Conservation (phyloP, 306 rosid species). For the Pueraria montana region DNA sequence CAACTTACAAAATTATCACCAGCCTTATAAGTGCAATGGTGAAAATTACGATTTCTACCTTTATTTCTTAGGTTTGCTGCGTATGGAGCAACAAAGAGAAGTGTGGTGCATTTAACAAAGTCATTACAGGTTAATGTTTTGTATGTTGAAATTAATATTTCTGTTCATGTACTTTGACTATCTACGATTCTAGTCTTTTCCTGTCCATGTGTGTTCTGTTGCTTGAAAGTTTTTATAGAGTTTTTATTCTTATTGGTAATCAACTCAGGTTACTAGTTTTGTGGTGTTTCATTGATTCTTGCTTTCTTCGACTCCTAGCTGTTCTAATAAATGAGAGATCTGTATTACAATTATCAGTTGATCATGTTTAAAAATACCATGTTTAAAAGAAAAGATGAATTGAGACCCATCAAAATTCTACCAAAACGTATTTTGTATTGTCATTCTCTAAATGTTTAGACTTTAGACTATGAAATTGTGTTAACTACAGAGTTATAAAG, state of each 20-base stretch:
- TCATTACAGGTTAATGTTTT: conserved; percentile 80
- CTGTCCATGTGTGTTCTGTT: conserved; percentile 23
- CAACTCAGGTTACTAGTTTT: conserved; percentile 10
- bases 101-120: conserved; percentile 95
- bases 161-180: conserved; percentile 6
- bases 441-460: conserved; percentile 1
- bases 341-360: conserved; percentile 3
- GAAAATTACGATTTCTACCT: conserved; percentile 34
- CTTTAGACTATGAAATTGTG: background rate
- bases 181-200: conserved; percentile 4
- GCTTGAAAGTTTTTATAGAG: background rate
- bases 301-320: background rate
- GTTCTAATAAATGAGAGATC: background rate
- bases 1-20: background rate
- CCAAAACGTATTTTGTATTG: background rate
- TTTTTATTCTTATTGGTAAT: conserved; percentile 29
- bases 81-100: conserved; percentile 98
- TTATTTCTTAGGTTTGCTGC: conserved; percentile 86
- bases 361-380: background rate
- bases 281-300: conserved; percentile 5
- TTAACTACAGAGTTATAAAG: no score
- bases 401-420: background rate
- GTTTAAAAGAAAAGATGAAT: conserved; percentile 30
- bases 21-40: conserved; percentile 1
- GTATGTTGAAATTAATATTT: conserved; percentile 24